A percentile compares a stretch with the other conserved stretches of the same genome.
phyloP scores from a whole-genome alignment of 208 protist genomes.

The Crithidia expoeki region DNA sequence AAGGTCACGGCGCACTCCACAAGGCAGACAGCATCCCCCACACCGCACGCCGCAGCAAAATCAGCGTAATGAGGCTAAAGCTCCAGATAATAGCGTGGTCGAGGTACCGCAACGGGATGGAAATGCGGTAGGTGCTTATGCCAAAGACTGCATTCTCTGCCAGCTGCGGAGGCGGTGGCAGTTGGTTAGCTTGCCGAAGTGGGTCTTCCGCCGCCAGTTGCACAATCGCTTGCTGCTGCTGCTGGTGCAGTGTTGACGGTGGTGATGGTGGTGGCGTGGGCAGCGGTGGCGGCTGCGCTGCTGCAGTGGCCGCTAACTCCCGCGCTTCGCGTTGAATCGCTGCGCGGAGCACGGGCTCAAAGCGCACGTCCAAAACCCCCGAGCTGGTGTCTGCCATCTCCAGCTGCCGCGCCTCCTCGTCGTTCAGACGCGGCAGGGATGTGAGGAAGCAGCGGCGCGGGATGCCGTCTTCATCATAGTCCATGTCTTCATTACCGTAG shows the following conservation, averaged over 20 bases:
- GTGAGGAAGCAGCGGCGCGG: not conserved
- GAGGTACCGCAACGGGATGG: slow-evolving; percentile 17
- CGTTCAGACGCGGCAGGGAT: not conserved
- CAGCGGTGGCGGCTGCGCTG: not conserved
- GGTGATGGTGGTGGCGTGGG: not conserved
- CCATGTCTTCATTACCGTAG: not conserved
- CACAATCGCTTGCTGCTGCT: not conserved
- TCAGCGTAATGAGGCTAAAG: slow-evolving; percentile 20
- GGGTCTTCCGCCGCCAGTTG: not conserved
- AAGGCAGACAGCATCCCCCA: slow-evolving; percentile 17
- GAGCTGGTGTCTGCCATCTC: slow-evolving; percentile 7
- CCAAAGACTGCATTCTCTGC: slow-evolving; percentile 17
- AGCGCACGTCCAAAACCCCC: not conserved
- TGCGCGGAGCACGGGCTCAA: slow-evolving; percentile 7
- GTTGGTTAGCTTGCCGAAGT: not conserved
- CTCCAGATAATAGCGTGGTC: slow-evolving; percentile 29
- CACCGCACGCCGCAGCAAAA: slow-evolving; percentile 28
- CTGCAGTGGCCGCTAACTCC: not conserved
- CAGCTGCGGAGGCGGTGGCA: not conserved
- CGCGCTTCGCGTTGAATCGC: slow-evolving; percentile 9
- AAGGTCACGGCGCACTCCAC: not conserved
- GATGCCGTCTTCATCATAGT: slow-evolving; percentile 7
- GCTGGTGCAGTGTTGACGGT: not conserved
- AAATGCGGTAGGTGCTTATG: slow-evolving; percentile 8
- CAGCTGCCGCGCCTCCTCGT: slow-evolving; percentile 15